phyloP scores from a whole-genome alignment of 139 green algal species.

The Edaphochlamys debaryana region DNA sequence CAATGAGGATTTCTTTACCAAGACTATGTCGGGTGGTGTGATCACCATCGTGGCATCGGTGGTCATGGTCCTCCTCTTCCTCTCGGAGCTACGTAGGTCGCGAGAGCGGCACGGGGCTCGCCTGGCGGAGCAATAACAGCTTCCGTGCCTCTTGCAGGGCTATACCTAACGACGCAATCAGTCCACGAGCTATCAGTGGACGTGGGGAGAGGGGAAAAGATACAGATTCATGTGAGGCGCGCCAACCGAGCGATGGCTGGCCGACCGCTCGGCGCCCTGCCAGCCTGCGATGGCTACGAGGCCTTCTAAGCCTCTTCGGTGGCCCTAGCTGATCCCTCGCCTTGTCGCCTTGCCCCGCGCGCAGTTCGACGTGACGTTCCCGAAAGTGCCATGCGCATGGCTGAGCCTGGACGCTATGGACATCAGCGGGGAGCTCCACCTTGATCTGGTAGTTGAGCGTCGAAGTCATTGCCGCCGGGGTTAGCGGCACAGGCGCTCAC shows the following conservation, averaged over 20 bases:
- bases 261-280: too few species aligned
- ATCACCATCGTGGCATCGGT: conserved; percentile 90
- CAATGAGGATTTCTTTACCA: conserved; percentile 94
- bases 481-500: not conserved
- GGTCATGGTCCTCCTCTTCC: conserved; percentile 94
- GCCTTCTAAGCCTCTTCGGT: too few species aligned
- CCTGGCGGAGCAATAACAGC: not conserved
- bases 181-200: conserved; percentile 91
- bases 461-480: too few species aligned
- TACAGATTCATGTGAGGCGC: conserved; percentile 90
- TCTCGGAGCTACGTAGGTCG: conserved; percentile 88
- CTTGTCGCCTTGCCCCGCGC: too few species aligned
- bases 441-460: conserved; percentile 83
- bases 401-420: conserved; percentile 97
- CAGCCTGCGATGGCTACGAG: too few species aligned
- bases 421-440: conserved; percentile 92
- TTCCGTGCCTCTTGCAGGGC: conserved; percentile 56
- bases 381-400: conserved; percentile 88
- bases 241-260: too few species aligned
- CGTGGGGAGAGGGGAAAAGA: conserved; percentile 83
- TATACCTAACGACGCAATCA: conserved; percentile 78
- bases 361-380: conserved; percentile 95
- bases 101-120: not conserved
- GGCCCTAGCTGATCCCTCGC: too few species aligned
- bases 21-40: conserved; percentile 88